Percentiles rank a stretch among this genome's conserved stretches.
Conservation (phyloP, 75 land plant species). For the Sequoiadendron giganteum region DNA sequence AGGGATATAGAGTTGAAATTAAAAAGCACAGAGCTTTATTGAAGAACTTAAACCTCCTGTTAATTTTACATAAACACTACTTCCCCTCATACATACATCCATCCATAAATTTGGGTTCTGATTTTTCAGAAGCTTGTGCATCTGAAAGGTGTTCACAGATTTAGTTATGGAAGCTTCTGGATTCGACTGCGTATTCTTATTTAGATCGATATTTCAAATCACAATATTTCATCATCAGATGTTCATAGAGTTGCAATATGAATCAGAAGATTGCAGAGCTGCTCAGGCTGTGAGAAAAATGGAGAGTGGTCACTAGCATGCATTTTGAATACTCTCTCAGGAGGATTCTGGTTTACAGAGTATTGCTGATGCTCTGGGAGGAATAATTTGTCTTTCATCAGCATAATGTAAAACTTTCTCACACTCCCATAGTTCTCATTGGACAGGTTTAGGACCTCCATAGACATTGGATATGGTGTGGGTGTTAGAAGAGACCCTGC, state of each 20-base stretch:
- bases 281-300: conserved; percentile 28
- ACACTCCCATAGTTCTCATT: conserved; percentile 22
- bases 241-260: conserved; percentile 12
- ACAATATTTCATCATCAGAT: background rate
- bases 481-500: conserved; percentile 13
- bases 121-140: background rate
- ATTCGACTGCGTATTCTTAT: too few species aligned
- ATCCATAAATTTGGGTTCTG: background rate
- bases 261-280: conserved; percentile 11
- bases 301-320: conserved; percentile 27
- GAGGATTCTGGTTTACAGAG: conserved; percentile 23
- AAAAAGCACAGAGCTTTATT: background rate
- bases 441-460: conserved; percentile 17
- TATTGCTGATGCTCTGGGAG: conserved; percentile 15
- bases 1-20: background rate
- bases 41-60: background rate
- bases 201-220: too few species aligned
- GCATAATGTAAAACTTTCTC: conserved; percentile 25
- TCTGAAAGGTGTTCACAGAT: background rate
- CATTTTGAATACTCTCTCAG: conserved; percentile 22
- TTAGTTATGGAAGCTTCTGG: too few species aligned
- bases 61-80: background rate
- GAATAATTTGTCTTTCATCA: conserved; percentile 19
- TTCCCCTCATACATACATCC: background rate
- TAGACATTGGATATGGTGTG: conserved; percentile 17